Evolutionary conservation across 202 grass and related monocot genomes (phyloP).

Genomic region (Musa balbisiana): DNA sequence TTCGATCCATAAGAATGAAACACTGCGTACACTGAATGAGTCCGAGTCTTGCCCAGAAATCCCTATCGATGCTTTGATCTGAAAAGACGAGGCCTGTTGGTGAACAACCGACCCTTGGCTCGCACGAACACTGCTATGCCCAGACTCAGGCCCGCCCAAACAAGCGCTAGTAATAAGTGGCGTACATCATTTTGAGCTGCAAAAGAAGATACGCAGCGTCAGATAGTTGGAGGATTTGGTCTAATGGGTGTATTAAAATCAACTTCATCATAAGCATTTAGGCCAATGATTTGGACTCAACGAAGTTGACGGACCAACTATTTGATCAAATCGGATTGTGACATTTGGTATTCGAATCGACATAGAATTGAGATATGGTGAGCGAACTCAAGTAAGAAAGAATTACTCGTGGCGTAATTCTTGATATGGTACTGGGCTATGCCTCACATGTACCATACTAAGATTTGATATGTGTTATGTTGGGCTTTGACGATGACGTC

Average conservation of each 20-base stretch:
- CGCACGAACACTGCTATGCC: conserved; percentile 62
- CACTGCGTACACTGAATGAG: neutral
- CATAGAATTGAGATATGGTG: too few species aligned
- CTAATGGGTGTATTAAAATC: too few species aligned
- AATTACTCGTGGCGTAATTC: too few species aligned
- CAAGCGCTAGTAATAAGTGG: conserved; percentile 60
- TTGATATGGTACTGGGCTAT: too few species aligned
- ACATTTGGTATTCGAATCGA: too few species aligned
- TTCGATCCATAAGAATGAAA: neutral
- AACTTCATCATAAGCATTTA: too few species aligned
- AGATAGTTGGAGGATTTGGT: neutral
- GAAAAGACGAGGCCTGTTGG: conserved; percentile 63
- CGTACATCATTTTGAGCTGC: conserved; percentile 52
- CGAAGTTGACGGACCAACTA: too few species aligned
- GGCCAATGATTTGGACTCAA: rapidly evolving
- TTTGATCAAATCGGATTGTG: too few species aligned
- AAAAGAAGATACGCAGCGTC: conserved; percentile 12
- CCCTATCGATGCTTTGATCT: conserved; percentile 39
- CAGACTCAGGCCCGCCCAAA: conserved; percentile 75
- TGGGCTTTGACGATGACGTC: too few species aligned
- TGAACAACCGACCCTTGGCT: conserved; percentile 72
- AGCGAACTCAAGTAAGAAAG: too few species aligned
- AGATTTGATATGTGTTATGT: too few species aligned
- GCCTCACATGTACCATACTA: too few species aligned
- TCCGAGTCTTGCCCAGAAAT: neutral